Evolutionary conservation across 306 rosid species (phyloP), one percentile per base, ranked within the genome.

Genomic region (Trichosanthes truncata): DNA sequence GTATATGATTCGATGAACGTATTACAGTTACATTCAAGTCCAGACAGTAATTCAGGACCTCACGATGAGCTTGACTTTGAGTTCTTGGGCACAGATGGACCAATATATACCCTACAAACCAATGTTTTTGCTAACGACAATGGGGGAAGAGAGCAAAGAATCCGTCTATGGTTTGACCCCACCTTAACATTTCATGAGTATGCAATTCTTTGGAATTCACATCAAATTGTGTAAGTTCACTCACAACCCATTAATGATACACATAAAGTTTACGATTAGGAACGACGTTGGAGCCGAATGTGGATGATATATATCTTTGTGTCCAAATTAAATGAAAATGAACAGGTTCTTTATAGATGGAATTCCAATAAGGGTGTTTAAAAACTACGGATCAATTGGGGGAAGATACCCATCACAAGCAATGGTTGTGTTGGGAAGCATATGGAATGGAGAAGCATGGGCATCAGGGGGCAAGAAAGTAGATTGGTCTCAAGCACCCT

Each of bases 381-480:
- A 61, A 15, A 84, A 81, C 78, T 18, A 26, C 8, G 23, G 63
- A 57, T 14, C 46, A 0, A 48, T 23, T 25, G 84, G 84, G 2
- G 82, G 7, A 12, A 62, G 52, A 26, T 84, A 80, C 53, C 87
- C 83, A 26, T 31, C 78, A 23, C 29, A 75, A 45, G 65, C 53
- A 25, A 79, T 67, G 87, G 33, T 9, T 26, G 81, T 81, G 26
- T 26, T 20, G 15, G 87, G 62, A 75, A 79, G 83, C 71, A 69
- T 75, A 48, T 79, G 87, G 87, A 79, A 78, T 40, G 85, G 79
- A 55, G 73, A 66, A 45, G 49, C 9, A 18, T 82, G 87, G 85
- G 85, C 85, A 33, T 81, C 82, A 0, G 21, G 13, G 29, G 84
- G 87, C 2, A 81, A 7, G 15, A 74, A 36, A 18, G 59, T 68